Base-by-base conservation (phyloP, 768 basidiomycete genomes). In the Pholiota microspora region DNA sequence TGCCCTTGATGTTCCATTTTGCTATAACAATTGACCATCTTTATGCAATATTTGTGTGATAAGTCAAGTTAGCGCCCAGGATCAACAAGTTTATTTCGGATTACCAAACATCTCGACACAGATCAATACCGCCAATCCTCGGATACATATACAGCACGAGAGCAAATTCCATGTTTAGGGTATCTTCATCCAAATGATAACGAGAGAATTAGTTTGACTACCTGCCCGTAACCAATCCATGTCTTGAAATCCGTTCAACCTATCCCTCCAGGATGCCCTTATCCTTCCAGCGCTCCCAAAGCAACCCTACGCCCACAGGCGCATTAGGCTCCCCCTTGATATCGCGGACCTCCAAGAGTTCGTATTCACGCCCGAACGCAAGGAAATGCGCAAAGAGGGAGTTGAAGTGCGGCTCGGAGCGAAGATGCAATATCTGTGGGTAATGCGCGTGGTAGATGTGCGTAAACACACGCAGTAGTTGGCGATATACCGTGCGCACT, bases 401-500 rank as follows among this genome's bases (percentile, higher is more conserved):
- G 70, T 96, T 96, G 76, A 96, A 95, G 69, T 96, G 94, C 0
- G 92, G 92, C 66, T 98, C 96, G 8, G 89, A 86, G 35, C 92
- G 91, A 23, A 98, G 82, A 66, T 98, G 94, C 21, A 98, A 82
- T 65, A 98, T 89, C 61, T 91, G 86, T 2, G 80, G 77, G 67
- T 94, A 98, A 66, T 98, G 96, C 7, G 92, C 90, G 68, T 98
- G 89, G 69, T 98, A 98, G 63, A 98, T 84, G 76, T 98, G 96
- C 8, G 96, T 95, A 67, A 98, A 98, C 60, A 98, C 90, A 45
- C 96, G 91, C 53, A 98, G 83, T 31, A 98, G 90, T 65, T 98
- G 95, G 28, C 94, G 92, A 73, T 98, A 98, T 64, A 98, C 88
- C 69, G 95, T 93, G 58, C 93, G 93, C 62, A 89, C 77, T 10